Percentiles rank a stretch among this genome's conserved stretches.
These are phyloP conservation scores for Prunus davidiana DNA, from an alignment of 306 rosid genomes.

Conservation along the genomic window DNA sequence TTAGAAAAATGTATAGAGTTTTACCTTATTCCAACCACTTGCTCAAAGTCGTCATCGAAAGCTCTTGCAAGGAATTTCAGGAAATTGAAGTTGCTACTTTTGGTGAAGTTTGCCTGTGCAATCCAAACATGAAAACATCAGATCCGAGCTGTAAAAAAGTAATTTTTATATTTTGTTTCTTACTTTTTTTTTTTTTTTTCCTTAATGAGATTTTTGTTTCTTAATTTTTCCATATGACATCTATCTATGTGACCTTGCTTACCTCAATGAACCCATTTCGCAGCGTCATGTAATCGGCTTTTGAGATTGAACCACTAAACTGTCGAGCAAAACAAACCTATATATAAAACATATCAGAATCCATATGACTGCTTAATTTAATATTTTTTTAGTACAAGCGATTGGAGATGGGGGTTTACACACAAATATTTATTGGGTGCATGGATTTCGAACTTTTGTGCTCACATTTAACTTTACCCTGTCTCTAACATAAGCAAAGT, in stretches of 20 bases:
- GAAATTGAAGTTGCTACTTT: constrained; percentile 53
- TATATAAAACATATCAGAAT: too few species aligned
- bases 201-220: too few species aligned
- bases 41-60: constrained; percentile 62
- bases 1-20: neutral
- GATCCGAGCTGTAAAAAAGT: neutral
- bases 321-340: constrained; percentile 59
- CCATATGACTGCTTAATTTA: too few species aligned
- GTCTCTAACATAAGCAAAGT: too few species aligned
- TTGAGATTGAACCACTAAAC: constrained; percentile 52
- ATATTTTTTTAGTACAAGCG: too few species aligned
- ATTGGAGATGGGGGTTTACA: fast-evolving
- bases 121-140: neutral
- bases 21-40: constrained; percentile 58
- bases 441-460: too few species aligned
- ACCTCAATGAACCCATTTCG: constrained; percentile 64
- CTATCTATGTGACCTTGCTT: constrained; percentile 12
- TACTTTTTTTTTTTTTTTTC: too few species aligned
- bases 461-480: too few species aligned
- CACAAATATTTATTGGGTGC: too few species aligned
- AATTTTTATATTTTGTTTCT: neutral
- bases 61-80: constrained; percentile 54
- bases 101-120: constrained; percentile 49
- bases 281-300: constrained; percentile 62
- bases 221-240: too few species aligned